phyloP scores from a whole-genome alignment of 441 rosid genomes.

The Syzygium malaccense region DNA sequence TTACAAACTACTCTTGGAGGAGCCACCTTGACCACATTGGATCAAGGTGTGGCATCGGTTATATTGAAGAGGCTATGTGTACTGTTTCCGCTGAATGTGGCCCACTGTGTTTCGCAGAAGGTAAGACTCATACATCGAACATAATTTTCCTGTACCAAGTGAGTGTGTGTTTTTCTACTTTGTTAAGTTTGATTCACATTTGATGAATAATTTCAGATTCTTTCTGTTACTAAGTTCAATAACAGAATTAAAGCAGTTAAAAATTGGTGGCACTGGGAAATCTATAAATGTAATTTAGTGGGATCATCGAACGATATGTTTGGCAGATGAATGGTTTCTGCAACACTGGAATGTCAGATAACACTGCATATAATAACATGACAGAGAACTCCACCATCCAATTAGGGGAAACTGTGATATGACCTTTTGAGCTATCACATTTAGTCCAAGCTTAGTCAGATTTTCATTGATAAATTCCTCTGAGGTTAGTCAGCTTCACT shows the following conservation, averaged over 20 bases:
- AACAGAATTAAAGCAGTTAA: background rate
- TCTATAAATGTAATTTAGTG: background rate
- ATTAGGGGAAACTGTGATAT: background rate
- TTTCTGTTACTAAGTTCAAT: background rate
- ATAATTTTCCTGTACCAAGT: background rate
- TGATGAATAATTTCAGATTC: background rate
- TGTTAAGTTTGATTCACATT: background rate
- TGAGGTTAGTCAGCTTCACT: background rate
- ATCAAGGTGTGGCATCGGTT: conserved; percentile 36
- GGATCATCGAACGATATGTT: background rate
- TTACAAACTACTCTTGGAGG: conserved; percentile 21
- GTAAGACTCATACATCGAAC: conserved; percentile 16
- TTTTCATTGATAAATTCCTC: background rate
- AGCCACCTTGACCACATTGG: conserved; percentile 23
- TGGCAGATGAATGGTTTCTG: background rate
- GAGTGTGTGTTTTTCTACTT: background rate
- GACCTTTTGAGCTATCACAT: background rate
- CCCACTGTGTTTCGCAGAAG: conserved; percentile 47
- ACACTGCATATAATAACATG: background rate
- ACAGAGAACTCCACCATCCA: background rate
- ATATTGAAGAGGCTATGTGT: conserved; percentile 52
- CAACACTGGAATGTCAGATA: background rate
- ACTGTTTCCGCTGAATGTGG: conserved; percentile 53
- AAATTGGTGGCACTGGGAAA: background rate
- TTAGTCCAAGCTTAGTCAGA: background rate